Evolutionary conservation across 306 rosid genomes (phyloP).

Genomic region (Boehmeria nivea): DNA sequence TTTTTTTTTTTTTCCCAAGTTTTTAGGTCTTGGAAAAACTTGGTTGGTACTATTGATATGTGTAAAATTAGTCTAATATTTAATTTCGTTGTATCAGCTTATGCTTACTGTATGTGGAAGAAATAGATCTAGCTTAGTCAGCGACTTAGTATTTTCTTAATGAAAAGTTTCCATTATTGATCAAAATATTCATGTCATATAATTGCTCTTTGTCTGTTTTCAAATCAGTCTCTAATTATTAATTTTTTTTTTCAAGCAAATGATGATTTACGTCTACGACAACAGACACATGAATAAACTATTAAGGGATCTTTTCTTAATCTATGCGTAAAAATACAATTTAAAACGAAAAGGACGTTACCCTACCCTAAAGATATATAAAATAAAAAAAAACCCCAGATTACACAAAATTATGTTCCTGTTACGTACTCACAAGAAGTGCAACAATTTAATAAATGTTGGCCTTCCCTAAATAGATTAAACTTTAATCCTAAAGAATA

Average conservation of each 20-base stretch:
- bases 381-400: too few relatives aligned
- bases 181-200: neutral
- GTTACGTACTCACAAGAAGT: conserved; percentile 3
- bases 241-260: neutral
- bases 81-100: too few relatives aligned
- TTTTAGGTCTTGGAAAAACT: conserved; percentile 18
- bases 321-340: too few relatives aligned
- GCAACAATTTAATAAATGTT: conserved; percentile 6
- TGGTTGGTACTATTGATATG: conserved; percentile 20
- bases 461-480: neutral
- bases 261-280: conserved; percentile 4
- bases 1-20: conserved; percentile 4
- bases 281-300: neutral
- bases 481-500: neutral
- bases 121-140: conserved; percentile 8
- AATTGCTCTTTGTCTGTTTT: neutral
- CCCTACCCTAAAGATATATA: neutral
- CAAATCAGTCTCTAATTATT: neutral
- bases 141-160: conserved; percentile 14
- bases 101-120: conserved; percentile 20
- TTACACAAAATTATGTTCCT: too few relatives aligned
- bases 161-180: conserved; percentile 38
- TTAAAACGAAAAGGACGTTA: neutral
- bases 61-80: conserved; percentile 37
- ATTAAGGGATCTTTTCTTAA: neutral